Evolutionary conservation across 495 filamentous ascomycete species (phyloP).

Genomic region (Penicillium soppii): DNA sequence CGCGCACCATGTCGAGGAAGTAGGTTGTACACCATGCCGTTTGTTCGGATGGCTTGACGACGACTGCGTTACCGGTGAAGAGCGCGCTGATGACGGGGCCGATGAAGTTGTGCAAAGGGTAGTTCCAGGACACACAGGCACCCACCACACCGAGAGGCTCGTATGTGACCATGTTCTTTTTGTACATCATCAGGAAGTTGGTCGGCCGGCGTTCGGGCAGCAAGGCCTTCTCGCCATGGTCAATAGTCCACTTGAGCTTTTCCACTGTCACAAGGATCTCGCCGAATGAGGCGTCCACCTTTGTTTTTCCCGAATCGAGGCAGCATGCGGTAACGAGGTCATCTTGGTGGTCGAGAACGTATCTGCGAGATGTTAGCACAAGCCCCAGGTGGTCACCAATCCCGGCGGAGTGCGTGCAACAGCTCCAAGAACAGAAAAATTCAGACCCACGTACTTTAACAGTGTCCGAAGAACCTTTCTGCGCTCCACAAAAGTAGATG

Average conservation of each 20-base stretch:
- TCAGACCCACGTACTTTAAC: slow-evolving; percentile 56
- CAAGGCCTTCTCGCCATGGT: slow-evolving; percentile 84
- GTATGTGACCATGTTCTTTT: slow-evolving; percentile 85
- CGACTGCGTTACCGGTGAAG: slow-evolving; percentile 88
- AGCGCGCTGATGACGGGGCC: slow-evolving; percentile 86
- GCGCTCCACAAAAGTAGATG: slow-evolving; percentile 74
- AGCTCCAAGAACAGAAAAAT: not conserved
- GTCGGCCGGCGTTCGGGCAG: slow-evolving; percentile 68
- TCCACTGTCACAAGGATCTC: slow-evolving; percentile 92
- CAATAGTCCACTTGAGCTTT: slow-evolving; percentile 92
- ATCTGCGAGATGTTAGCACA: slow-evolving; percentile 36
- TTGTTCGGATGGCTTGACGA: slow-evolving; percentile 90
- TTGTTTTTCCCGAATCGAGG: slow-evolving; percentile 95
- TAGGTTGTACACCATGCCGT: slow-evolving; percentile 87
- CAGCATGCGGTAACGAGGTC: slow-evolving; percentile 82
- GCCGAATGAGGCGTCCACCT: slow-evolving; percentile 87
- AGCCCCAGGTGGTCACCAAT: not conserved
- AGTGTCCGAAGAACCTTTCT: slow-evolving; percentile 79
- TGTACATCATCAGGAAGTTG: slow-evolving; percentile 93
- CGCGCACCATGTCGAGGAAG: slow-evolving; percentile 73
- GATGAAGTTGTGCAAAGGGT: slow-evolving; percentile 91
- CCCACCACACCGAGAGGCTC: slow-evolving; percentile 92
- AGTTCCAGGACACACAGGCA: slow-evolving; percentile 97
- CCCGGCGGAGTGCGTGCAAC: not conserved
- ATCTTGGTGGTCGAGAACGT: slow-evolving; percentile 86